Percentiles rank a stretch among this genome's conserved stretches.
Conservation (phyloP, 202 grass and related monocot genomes). For the Miscanthus sacchariflorus region DNA sequence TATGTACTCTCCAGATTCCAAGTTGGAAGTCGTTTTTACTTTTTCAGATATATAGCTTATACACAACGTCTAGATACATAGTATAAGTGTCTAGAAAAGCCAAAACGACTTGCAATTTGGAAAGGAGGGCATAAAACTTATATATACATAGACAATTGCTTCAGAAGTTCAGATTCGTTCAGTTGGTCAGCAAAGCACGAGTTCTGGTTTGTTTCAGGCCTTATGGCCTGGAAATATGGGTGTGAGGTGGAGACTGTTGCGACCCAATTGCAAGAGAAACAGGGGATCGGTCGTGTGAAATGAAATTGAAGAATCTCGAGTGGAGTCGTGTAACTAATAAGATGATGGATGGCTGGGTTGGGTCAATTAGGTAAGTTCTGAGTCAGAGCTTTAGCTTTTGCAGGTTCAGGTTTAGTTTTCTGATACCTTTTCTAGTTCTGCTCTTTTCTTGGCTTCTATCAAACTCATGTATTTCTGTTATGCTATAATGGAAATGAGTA, state of each 20-base stretch:
- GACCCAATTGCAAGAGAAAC: background rate
- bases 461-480: too few species aligned
- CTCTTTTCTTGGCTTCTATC: too few species aligned
- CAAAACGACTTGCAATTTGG: background rate
- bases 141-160: background rate
- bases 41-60: background rate
- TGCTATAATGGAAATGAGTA: too few species aligned
- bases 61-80: background rate
- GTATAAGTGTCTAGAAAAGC: background rate
- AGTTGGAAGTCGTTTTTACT: background rate
- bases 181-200: too few species aligned
- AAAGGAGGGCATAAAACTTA: background rate
- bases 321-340: background rate
- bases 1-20: background rate
- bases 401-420: too few species aligned
- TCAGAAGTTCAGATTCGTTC: background rate
- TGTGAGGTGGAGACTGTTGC: background rate
- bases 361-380: too few species aligned
- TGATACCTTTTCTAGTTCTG: too few species aligned
- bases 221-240: background rate
- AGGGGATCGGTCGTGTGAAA: background rate
- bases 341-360: too few species aligned
- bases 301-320: background rate
- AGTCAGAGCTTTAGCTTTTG: too few species aligned
- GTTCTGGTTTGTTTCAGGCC: background rate